Evolutionary conservation across 106 monocot species (phyloP).

Genomic region (Apostasia ramifera): DNA sequence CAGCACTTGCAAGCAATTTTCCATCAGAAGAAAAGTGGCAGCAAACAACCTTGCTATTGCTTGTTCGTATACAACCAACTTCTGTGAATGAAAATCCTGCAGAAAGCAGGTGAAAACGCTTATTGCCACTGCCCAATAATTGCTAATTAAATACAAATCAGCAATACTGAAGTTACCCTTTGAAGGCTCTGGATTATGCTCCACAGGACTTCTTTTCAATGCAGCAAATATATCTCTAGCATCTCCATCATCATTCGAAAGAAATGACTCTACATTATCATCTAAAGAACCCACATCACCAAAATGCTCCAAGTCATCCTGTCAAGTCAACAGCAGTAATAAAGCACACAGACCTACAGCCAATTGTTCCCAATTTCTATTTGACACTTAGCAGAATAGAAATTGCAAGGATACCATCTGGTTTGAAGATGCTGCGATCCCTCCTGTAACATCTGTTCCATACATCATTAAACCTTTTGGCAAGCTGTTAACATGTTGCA

Average conservation of each 20-base stretch:
- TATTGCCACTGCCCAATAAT: background rate
- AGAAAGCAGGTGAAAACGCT: slow-evolving; percentile 1
- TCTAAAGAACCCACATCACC: slow-evolving; percentile 85
- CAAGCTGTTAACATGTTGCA: slow-evolving; percentile 66
- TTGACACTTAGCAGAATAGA: background rate
- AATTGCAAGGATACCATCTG: slow-evolving; percentile 57
- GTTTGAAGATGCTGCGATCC: slow-evolving; percentile 88
- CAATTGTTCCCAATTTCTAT: background rate
- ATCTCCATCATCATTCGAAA: slow-evolving; percentile 88
- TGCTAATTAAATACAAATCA: background rate
- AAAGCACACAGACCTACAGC: background rate
- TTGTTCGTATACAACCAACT: slow-evolving; percentile 57
- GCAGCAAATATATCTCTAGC: slow-evolving; percentile 83
- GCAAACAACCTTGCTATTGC: slow-evolving; percentile 82
- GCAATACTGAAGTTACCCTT: slow-evolving; percentile 34
- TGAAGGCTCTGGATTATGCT: slow-evolving; percentile 62
- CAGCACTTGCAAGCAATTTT: slow-evolving; percentile 86
- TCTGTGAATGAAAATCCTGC: slow-evolving; percentile 69
- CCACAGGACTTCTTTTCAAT: slow-evolving; percentile 63
- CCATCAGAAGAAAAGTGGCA: slow-evolving; percentile 98
- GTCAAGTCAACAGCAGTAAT: background rate
- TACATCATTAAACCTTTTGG: slow-evolving; percentile 79
- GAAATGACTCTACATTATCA: slow-evolving; percentile 95
- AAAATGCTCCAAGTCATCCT: slow-evolving; percentile 94
- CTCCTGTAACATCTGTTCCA: slow-evolving; percentile 65